Percentiles rank a stretch among this genome's conserved stretches.
phyloP scores from a whole-genome alignment of 2,329 filamentous ascomycete species.

The Fusarium sororula region DNA sequence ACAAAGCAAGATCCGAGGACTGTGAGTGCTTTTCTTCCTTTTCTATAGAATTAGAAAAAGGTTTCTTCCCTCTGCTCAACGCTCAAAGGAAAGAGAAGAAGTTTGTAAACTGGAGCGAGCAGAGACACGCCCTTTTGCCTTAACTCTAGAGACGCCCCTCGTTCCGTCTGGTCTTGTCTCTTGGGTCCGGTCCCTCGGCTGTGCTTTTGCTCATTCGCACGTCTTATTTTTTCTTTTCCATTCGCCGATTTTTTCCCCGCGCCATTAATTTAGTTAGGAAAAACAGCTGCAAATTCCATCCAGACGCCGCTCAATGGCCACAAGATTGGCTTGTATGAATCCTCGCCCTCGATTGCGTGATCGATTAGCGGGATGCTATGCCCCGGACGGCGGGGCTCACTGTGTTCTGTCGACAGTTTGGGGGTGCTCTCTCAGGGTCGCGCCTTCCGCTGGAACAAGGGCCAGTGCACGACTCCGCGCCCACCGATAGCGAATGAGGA shows the following conservation, averaged over 20 bases:
- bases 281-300: slow-evolving; percentile 30
- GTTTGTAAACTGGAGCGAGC: slow-evolving; percentile 34
- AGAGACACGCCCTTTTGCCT: slow-evolving; percentile 30
- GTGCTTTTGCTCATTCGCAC: slow-evolving; percentile 33
- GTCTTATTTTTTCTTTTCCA: slow-evolving; percentile 32
- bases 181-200: slow-evolving; percentile 31
- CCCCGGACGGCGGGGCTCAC: slow-evolving; percentile 43
- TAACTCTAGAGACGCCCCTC: slow-evolving; percentile 26
- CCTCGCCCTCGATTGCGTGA: slow-evolving; percentile 44
- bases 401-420: slow-evolving; percentile 21
- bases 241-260: slow-evolving; percentile 43
- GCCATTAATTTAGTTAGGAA: slow-evolving; percentile 25
- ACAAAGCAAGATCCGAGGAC: slow-evolving; percentile 34
- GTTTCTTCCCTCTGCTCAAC: slow-evolving; percentile 42
- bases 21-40: slow-evolving; percentile 37
- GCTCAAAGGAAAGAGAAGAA: slow-evolving; percentile 31
- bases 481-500: slow-evolving; percentile 41
- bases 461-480: slow-evolving; percentile 35
- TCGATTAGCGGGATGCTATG: slow-evolving; percentile 45
- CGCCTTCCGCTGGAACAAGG: slow-evolving; percentile 25
- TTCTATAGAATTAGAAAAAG: slow-evolving; percentile 37
- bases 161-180: slow-evolving; percentile 9
- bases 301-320: slow-evolving; percentile 29
- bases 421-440: slow-evolving; percentile 35
- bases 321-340: slow-evolving; percentile 42